A percentile compares a stretch with the other conserved stretches of the same genome.
Evolutionary conservation across 495 filamentous ascomycete genomes (phyloP).

Genomic region (Cenococcum geophilum): DNA sequence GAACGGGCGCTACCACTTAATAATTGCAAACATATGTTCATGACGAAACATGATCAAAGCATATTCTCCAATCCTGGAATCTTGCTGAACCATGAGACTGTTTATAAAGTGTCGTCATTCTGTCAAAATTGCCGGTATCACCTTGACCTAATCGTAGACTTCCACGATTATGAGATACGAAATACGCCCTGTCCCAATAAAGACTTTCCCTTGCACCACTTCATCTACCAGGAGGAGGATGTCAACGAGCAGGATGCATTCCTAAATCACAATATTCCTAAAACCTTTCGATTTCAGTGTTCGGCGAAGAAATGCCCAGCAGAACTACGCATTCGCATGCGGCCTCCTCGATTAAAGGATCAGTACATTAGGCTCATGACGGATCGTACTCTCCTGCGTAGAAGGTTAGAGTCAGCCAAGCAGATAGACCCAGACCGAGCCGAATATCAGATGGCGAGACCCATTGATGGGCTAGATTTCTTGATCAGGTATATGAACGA

Average conservation of each 20-base stretch:
- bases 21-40: conserved; percentile 53
- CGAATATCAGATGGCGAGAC: conserved; percentile 44
- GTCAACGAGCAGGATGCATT: neutral
- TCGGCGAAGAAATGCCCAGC: conserved; percentile 51
- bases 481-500: conserved; percentile 59
- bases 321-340: conserved; percentile 49
- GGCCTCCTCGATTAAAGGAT: conserved; percentile 47
- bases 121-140: conserved; percentile 41
- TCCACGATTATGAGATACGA: conserved; percentile 13
- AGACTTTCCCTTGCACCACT: conserved; percentile 40
- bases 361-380: conserved; percentile 50
- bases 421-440: conserved; percentile 53
- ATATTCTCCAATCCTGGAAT: conserved; percentile 41
- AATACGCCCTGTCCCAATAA: conserved; percentile 33
- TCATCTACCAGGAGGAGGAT: conserved; percentile 23
- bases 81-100: conserved; percentile 36
- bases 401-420: conserved; percentile 49
- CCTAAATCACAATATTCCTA: conserved; percentile 4
- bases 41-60: conserved; percentile 49
- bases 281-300: conserved; percentile 52
- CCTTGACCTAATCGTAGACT: conserved; percentile 39
- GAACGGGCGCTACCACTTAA: conserved; percentile 24
- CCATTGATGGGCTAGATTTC: conserved; percentile 49
- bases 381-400: conserved; percentile 49
- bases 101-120: conserved; percentile 49